Evolutionary conservation across 371 early-diverging fungal genomes (phyloP).

Genomic region (Smittium culicis): DNA sequence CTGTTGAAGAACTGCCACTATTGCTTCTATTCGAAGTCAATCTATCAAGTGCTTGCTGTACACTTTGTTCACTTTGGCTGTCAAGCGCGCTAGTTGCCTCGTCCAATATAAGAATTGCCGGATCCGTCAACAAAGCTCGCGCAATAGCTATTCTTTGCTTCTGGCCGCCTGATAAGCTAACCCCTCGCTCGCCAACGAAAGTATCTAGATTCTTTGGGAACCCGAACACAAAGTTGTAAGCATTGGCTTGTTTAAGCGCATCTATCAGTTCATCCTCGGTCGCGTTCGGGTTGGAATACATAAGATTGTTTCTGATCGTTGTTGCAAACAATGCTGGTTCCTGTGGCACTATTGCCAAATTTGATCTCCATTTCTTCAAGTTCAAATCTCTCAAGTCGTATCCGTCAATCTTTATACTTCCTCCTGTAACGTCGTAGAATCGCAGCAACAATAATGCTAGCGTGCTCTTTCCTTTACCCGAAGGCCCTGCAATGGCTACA

Average conservation of each 20-base stretch:
- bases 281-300: constrained; percentile 43
- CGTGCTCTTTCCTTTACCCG: constrained; percentile 64
- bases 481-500: constrained; percentile 42
- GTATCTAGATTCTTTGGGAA: constrained; percentile 66
- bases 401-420: constrained; percentile 41
- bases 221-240: constrained; percentile 53
- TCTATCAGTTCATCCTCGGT: constrained; percentile 41
- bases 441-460: constrained; percentile 49
- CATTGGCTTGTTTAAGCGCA: constrained; percentile 44
- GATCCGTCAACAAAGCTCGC: constrained; percentile 38
- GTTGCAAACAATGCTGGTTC: constrained; percentile 72
- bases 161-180: constrained; percentile 73
- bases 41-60: constrained; percentile 32
- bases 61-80: constrained; percentile 28
- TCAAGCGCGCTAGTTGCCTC: constrained; percentile 41
- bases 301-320: constrained; percentile 65
- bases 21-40: constrained; percentile 2
- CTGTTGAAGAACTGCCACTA: neutral
- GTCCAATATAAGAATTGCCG: constrained; percentile 33
- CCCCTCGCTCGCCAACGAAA: constrained; percentile 67
- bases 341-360: constrained; percentile 57
- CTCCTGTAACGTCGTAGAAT: constrained; percentile 45
- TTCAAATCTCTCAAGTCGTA: constrained; percentile 33
- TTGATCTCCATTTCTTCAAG: constrained; percentile 32
- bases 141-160: constrained; percentile 58